Conservation (phyloP, 768 basidiomycete species). For the Collybiopsis luxurians region DNA sequence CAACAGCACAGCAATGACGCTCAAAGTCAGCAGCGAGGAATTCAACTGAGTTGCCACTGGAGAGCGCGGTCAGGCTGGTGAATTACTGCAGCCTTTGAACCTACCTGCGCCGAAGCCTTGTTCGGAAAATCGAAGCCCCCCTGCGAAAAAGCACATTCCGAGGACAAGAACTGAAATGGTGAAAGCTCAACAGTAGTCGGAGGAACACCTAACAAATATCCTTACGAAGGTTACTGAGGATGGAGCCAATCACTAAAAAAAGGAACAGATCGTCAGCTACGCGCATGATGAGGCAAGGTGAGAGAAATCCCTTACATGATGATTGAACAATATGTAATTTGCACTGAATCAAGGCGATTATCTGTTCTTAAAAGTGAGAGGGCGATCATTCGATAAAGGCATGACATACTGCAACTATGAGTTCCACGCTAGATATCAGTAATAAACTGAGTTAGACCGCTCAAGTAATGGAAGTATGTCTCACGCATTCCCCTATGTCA, state of each 20-base stretch:
- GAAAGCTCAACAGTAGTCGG: slow-evolving; percentile 7
- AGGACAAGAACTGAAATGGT: slow-evolving; percentile 77
- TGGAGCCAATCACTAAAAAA: slow-evolving; percentile 73
- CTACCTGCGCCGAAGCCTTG: slow-evolving; percentile 75
- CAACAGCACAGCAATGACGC: slow-evolving; percentile 75
- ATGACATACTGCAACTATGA: slow-evolving; percentile 72
- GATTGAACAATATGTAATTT: slow-evolving; percentile 78
- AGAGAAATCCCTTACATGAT: slow-evolving; percentile 51
- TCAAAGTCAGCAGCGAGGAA: slow-evolving; percentile 71
- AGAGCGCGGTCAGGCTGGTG: no score
- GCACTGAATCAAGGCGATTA: slow-evolving; percentile 47
- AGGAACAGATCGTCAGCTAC: slow-evolving; percentile 1
- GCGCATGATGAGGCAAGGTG: neutral
- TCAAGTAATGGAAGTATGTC: slow-evolving; percentile 26
- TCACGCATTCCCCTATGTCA: slow-evolving; percentile 47
- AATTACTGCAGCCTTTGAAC: no score
- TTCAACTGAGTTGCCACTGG: slow-evolving; percentile 70
- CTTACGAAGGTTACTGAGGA: slow-evolving; percentile 81
- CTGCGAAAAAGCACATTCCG: slow-evolving; percentile 91
- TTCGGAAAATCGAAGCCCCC: slow-evolving; percentile 73
- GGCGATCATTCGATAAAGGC: neutral
- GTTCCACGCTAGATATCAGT: slow-evolving; percentile 45
- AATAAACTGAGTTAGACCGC: slow-evolving; percentile 20
- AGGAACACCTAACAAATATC: slow-evolving; percentile 7
- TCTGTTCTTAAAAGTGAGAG: slow-evolving; percentile 25